These are phyloP conservation scores for Xylaria scruposa DNA, from an alignment of 495 filamentous ascomycete genomes.

Conservation along the genomic window DNA sequence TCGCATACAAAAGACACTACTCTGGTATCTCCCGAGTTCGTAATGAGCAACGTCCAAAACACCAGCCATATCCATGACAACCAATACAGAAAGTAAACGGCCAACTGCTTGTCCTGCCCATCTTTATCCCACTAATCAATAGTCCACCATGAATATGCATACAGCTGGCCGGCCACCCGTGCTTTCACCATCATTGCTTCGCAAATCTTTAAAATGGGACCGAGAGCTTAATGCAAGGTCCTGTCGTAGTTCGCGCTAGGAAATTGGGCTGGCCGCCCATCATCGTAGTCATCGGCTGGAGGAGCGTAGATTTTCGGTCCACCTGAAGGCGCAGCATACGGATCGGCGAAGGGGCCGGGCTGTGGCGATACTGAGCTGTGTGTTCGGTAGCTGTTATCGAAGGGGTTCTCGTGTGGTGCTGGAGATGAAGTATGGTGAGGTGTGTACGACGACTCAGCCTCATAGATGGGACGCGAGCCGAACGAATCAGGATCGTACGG, in stretches of 20 bases:
- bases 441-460: slow-evolving; percentile 41
- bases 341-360: slow-evolving; percentile 44
- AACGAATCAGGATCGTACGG: slow-evolving; percentile 46
- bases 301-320: slow-evolving; percentile 44
- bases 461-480: slow-evolving; percentile 33
- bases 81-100: background rate
- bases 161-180: slow-evolving; percentile 15
- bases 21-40: slow-evolving; percentile 37
- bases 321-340: slow-evolving; percentile 34
- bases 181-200: background rate
- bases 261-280: slow-evolving; percentile 47
- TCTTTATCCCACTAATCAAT: slow-evolving; percentile 22
- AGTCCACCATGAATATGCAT: slow-evolving; percentile 26
- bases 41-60: slow-evolving; percentile 41
- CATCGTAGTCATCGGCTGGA: slow-evolving; percentile 49
- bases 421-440: slow-evolving; percentile 39
- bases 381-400: slow-evolving; percentile 47
- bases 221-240: slow-evolving; percentile 39
- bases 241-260: slow-evolving; percentile 54
- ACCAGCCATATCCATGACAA: slow-evolving; percentile 29
- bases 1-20: slow-evolving; percentile 30
- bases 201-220: background rate
- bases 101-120: slow-evolving; percentile 12
- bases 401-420: slow-evolving; percentile 49
- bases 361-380: slow-evolving; percentile 36